Evolutionary conservation across 2,329 filamentous ascomycete genomes (phyloP).

Genomic region (Ophiostoma angusticollis): DNA sequence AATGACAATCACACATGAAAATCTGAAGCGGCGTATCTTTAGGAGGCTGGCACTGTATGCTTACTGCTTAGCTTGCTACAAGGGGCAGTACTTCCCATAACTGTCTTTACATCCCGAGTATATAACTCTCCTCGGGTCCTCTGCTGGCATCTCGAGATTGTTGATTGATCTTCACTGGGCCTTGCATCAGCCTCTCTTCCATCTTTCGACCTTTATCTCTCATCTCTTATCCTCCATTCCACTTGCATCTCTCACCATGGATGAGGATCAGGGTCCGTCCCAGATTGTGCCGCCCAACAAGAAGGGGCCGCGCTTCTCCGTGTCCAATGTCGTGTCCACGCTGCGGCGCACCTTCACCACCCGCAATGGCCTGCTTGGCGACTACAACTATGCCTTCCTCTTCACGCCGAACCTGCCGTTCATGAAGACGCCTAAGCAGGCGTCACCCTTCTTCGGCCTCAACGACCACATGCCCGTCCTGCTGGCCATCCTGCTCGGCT

Average conservation of each 20-base stretch:
- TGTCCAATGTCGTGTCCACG: conserved; percentile 20
- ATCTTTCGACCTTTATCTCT: background rate
- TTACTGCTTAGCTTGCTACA: background rate
- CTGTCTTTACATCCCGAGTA: background rate
- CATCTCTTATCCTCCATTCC: background rate
- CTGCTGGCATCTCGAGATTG: too few species aligned
- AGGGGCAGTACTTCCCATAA: background rate
- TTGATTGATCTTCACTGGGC: too few species aligned
- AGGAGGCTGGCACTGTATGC: too few species aligned
- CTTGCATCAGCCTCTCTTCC: background rate
- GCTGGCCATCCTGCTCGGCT: conserved; percentile 59
- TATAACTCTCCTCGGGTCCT: too few species aligned
- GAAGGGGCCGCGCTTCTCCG: conserved; percentile 13
- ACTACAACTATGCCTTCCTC: conserved; percentile 83
- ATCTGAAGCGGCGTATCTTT: background rate
- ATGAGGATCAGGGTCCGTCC: conserved; percentile 42
- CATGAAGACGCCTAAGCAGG: conserved; percentile 45
- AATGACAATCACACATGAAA: conserved; percentile 4
- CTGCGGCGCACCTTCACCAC: conserved; percentile 36
- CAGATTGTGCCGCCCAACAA: conserved; percentile 31
- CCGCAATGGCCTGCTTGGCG: conserved; percentile 63
- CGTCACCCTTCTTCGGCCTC: conserved; percentile 75
- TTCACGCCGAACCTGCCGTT: conserved; percentile 77
- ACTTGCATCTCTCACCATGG: conserved; percentile 26
- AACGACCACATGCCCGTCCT: conserved; percentile 66